These are phyloP conservation scores for Metarhizium brunneum DNA, from an alignment of 2,329 filamentous ascomycete species.

Conservation along the genomic window DNA sequence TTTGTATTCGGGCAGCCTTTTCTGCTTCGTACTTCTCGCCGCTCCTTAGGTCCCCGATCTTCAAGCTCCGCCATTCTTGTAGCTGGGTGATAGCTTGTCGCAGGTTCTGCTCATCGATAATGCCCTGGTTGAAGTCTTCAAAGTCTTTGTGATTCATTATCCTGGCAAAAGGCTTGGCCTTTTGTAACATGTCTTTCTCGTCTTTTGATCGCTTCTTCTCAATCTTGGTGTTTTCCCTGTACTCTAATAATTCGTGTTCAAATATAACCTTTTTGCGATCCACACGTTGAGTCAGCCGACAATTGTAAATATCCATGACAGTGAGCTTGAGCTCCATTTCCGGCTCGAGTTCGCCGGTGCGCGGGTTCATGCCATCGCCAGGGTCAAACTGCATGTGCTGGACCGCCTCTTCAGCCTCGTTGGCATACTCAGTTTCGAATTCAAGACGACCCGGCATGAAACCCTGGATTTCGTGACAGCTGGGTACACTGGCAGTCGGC, in stretches of 20 bases:
- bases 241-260: conserved; percentile 87
- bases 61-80: conserved; percentile 84
- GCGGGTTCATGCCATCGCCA: conserved; percentile 80
- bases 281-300: conserved; percentile 77
- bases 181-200: conserved; percentile 82
- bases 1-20: conserved; percentile 67
- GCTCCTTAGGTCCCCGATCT: conserved; percentile 73
- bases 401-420: conserved; percentile 95
- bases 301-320: conserved; percentile 97
- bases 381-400: conserved; percentile 98
- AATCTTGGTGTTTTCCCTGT: conserved; percentile 76
- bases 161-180: conserved; percentile 88
- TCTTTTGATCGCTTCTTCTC: conserved; percentile 97
- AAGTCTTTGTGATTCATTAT: conserved; percentile 97
- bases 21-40: conserved; percentile 92
- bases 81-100: conserved; percentile 82
- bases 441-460: conserved; percentile 97
- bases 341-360: conserved; percentile 78
- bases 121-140: conserved; percentile 70
- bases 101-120: conserved; percentile 86
- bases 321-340: conserved; percentile 97
- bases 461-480: conserved; percentile 95
- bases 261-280: conserved; percentile 96
- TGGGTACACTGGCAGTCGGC: conserved; percentile 87
- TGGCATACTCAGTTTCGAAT: conserved; percentile 95